Percentiles rank a stretch among this genome's conserved stretches.
These are phyloP conservation scores for Fusarium euwallaceae DNA, from an alignment of 2,329 filamentous ascomycete species.

Conservation along the genomic window DNA sequence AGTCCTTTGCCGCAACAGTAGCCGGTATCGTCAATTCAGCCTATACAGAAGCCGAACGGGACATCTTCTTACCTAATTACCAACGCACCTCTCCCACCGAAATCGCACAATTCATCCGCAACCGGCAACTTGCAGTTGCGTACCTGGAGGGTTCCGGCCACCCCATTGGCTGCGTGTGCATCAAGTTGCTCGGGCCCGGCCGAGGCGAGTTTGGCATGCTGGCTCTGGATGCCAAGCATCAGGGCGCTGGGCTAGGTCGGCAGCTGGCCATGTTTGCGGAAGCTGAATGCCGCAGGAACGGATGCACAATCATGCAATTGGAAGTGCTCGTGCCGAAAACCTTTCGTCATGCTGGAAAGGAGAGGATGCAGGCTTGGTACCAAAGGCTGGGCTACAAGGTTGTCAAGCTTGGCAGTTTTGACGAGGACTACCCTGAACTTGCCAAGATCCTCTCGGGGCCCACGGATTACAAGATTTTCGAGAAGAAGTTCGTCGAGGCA, in stretches of 20 bases:
- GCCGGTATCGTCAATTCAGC: constrained; percentile 45
- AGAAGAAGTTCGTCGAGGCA: constrained; percentile 36
- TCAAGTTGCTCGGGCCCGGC: constrained; percentile 37
- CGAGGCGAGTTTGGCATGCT: constrained; percentile 49
- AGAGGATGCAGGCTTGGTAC: constrained; percentile 48
- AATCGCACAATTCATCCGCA: constrained; percentile 37
- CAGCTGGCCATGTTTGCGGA: constrained; percentile 47
- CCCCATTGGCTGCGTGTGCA: constrained; percentile 45
- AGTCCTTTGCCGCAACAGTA: constrained; percentile 25
- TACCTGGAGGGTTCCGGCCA: constrained; percentile 19
- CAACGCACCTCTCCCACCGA: constrained; percentile 41
- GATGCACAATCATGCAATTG: constrained; percentile 48
- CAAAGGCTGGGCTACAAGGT: constrained; percentile 46
- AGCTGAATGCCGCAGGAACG: constrained; percentile 41
- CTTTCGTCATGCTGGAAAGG: constrained; percentile 46
- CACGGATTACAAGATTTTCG: constrained; percentile 47
- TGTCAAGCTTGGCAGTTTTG: constrained; percentile 46
- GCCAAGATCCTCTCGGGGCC: constrained; percentile 44
- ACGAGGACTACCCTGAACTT: constrained; percentile 46
- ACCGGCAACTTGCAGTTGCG: constrained; percentile 44
- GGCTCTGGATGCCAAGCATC: constrained; percentile 40
- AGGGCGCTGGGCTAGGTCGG: constrained; percentile 44
- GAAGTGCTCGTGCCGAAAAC: constrained; percentile 47
- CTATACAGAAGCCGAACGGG: constrained; percentile 44
- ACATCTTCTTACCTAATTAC: constrained; percentile 46